A percentile compares a stretch with the other conserved stretches of the same genome.
Conservation (phyloP, 1,284 basidiomycete genomes). For the Termitomyces sp. region DNA sequence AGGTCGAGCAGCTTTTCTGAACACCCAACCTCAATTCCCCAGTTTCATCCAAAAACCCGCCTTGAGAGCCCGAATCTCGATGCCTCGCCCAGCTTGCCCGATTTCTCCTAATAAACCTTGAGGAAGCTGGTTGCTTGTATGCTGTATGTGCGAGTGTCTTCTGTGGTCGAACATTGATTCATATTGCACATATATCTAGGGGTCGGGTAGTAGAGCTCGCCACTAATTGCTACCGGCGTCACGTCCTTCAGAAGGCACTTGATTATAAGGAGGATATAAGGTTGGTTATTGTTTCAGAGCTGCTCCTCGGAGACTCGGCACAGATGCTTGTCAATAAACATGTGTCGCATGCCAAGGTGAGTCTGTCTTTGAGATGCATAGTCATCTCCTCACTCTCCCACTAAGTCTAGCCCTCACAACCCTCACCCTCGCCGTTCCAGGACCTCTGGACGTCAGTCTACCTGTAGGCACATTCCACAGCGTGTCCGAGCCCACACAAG, state of each 20-base stretch:
- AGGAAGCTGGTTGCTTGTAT: slow-evolving; percentile 76
- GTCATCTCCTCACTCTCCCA: too few species aligned
- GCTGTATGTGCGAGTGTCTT: slow-evolving; percentile 43
- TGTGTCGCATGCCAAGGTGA: slow-evolving; percentile 79
- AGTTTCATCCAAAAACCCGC: too few species aligned
- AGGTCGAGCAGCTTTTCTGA: slow-evolving; percentile 67
- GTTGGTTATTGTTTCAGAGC: slow-evolving; percentile 73
- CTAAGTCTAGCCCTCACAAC: not conserved
- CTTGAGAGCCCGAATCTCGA: too few species aligned
- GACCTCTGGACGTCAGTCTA: slow-evolving; percentile 32
- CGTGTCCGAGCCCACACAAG: slow-evolving; percentile 32
- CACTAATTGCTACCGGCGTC: slow-evolving; percentile 81
- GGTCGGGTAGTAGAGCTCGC: slow-evolving; percentile 78
- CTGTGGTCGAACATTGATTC: not conserved
- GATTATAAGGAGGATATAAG: slow-evolving; percentile 82
- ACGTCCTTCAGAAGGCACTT: slow-evolving; percentile 82
- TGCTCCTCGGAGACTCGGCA: slow-evolving; percentile 45
- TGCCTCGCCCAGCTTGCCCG: slow-evolving; percentile 47
- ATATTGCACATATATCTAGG: slow-evolving; percentile 30
- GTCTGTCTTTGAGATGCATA: not conserved
- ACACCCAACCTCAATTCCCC: slow-evolving; percentile 50
- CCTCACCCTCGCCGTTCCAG: slow-evolving; percentile 1
- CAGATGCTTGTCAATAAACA: slow-evolving; percentile 82
- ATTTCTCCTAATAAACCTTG: too few species aligned
- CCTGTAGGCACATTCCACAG: slow-evolving; percentile 46